These are phyloP conservation scores for Talaromyces islandicus DNA, from an alignment of 2,329 filamentous ascomycete genomes.

Conservation along the genomic window DNA sequence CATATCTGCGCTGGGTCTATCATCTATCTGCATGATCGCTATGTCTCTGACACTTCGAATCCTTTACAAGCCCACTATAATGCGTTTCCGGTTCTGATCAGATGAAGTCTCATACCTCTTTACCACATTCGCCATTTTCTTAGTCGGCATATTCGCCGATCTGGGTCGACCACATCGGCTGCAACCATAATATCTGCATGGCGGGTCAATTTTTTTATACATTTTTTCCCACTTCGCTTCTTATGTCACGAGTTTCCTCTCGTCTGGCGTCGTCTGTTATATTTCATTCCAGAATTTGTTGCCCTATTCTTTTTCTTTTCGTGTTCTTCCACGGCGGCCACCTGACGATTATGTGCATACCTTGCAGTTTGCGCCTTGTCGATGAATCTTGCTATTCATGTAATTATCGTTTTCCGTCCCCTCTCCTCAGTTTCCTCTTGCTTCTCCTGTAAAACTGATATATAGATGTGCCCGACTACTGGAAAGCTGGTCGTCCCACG, in stretches of 20 bases:
- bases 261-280: neutral
- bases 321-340: neutral
- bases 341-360: neutral
- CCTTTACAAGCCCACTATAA: neutral
- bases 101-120: neutral
- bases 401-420: neutral
- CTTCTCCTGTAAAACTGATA: neutral
- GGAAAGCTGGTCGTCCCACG: neutral
- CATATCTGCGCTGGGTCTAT: neutral
- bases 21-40: neutral
- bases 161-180: neutral
- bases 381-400: neutral
- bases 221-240: neutral
- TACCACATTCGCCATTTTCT: neutral
- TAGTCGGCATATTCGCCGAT: neutral
- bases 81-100: neutral
- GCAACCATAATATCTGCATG: conserved; percentile 6
- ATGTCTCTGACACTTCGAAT: neutral
- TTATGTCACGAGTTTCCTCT: neutral
- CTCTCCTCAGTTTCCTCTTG: neutral
- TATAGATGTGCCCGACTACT: neutral
- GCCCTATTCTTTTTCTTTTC: neutral
- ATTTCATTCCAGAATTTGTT: neutral
- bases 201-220: conserved; percentile 1
- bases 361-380: neutral